Percentiles rank a stretch among this genome's conserved stretches.
Conservation (phyloP, 352 stramenopile genomes). For the Saprolegnia diclina region DNA sequence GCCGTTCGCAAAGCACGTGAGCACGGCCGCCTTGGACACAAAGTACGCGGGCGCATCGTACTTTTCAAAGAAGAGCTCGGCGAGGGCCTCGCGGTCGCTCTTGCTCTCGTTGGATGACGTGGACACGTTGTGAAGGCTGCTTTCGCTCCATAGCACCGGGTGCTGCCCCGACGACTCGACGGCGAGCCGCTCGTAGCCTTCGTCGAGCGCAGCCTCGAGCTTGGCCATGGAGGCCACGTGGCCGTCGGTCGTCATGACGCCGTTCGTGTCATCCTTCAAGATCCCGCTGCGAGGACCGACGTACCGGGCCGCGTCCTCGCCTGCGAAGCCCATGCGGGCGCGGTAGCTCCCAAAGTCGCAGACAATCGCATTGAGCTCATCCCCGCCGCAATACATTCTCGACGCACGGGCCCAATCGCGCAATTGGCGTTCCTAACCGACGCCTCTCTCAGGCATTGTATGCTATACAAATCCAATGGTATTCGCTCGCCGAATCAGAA, state of each 20-base stretch:
- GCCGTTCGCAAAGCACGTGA: conserved; percentile 79
- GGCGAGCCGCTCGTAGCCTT: neutral
- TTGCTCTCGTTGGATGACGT: neutral
- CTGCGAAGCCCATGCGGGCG: conserved; percentile 82
- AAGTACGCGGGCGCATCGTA: conserved; percentile 67
- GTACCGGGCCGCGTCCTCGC: conserved; percentile 77
- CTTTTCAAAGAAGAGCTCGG: conserved; percentile 82
- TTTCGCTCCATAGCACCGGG: conserved; percentile 19
- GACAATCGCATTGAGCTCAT: conserved; percentile 71
- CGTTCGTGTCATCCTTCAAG: conserved; percentile 28
- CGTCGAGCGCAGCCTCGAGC: conserved; percentile 28
- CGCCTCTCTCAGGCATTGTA: neutral
- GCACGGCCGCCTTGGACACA: conserved; percentile 71
- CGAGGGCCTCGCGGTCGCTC: conserved; percentile 52
- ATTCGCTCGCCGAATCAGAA: too few species aligned
- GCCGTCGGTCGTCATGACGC: conserved; percentile 19
- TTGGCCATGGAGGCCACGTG: conserved; percentile 47
- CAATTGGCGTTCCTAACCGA: neutral
- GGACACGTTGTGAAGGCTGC: conserved; percentile 29
- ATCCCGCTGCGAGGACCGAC: conserved; percentile 26
- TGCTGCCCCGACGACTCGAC: conserved; percentile 7
- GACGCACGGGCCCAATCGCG: neutral
- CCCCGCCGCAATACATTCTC: conserved; percentile 28
- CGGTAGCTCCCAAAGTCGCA: conserved; percentile 69
- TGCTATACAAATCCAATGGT: neutral